Conservation (phyloP, 768 basidiomycete genomes). For the Cyathus striatus region DNA sequence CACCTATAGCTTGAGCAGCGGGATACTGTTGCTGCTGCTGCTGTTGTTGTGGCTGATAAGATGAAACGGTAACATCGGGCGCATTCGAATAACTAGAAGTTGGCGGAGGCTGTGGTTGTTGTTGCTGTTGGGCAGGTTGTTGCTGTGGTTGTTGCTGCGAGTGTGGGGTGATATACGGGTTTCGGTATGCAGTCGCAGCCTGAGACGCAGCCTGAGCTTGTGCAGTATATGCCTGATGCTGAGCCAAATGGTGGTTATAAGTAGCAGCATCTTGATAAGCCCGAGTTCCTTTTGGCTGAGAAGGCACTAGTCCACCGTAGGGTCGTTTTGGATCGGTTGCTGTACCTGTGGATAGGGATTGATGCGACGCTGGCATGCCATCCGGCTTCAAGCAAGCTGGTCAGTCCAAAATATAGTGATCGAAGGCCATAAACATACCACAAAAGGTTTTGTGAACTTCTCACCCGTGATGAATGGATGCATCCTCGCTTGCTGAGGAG, state of each 20-base stretch:
- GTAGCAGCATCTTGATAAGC: slow-evolving; percentile 89
- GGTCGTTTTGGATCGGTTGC: slow-evolving; percentile 74
- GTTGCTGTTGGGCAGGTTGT: slow-evolving; percentile 25
- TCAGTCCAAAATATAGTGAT: slow-evolving; percentile 5
- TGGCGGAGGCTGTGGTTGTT: slow-evolving; percentile 16
- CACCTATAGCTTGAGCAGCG: slow-evolving; percentile 24
- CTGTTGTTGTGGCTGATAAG: slow-evolving; percentile 25
- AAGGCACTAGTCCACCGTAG: slow-evolving; percentile 89
- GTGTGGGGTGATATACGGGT: slow-evolving; percentile 73
- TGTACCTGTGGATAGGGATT: slow-evolving; percentile 18
- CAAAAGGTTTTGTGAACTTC: slow-evolving; percentile 84
- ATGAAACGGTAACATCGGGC: slow-evolving; percentile 21
- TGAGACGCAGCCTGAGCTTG: slow-evolving; percentile 76
- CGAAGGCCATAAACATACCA: slow-evolving; percentile 42
- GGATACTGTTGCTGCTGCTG: slow-evolving; percentile 29
- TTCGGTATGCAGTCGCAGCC: slow-evolving; percentile 68
- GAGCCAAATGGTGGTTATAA: slow-evolving; percentile 92
- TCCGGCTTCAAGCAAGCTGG: slow-evolving; percentile 39
- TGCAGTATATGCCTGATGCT: slow-evolving; percentile 90
- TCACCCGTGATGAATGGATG: slow-evolving; percentile 99
- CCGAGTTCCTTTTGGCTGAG: slow-evolving; percentile 80
- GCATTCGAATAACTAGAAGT: slow-evolving; percentile 20
- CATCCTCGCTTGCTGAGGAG: slow-evolving; percentile 90
- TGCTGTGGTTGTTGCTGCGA: slow-evolving; percentile 19
- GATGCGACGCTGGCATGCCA: slow-evolving; percentile 30